phyloP scores from a whole-genome alignment of 441 rosid genomes.

The Euphorbia celastroides region DNA sequence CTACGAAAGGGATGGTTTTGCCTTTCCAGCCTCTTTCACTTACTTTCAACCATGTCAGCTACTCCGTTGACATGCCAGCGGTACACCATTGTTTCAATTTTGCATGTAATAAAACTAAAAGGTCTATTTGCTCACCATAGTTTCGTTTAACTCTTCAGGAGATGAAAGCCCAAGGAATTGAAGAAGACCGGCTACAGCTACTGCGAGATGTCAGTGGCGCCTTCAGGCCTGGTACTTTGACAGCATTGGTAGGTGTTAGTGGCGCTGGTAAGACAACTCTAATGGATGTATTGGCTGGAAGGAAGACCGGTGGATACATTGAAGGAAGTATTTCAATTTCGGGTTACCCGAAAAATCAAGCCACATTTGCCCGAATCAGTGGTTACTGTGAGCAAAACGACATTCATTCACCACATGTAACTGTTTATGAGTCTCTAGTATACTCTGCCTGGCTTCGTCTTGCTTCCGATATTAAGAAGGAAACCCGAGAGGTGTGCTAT shows the following conservation, averaged over 20 bases:
- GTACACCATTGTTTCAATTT: slow-evolving; percentile 27
- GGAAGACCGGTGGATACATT: slow-evolving; percentile 64
- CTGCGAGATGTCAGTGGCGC: slow-evolving; percentile 61
- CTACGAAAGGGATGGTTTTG: slow-evolving; percentile 43
- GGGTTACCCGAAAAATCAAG: slow-evolving; percentile 70
- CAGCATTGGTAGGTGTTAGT: slow-evolving; percentile 73
- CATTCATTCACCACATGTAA: slow-evolving; percentile 73
- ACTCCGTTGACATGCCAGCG: slow-evolving; percentile 55
- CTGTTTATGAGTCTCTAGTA: slow-evolving; percentile 57
- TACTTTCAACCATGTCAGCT: slow-evolving; percentile 45
- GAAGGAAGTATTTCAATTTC: slow-evolving; percentile 64
- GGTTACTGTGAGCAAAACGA: slow-evolving; percentile 83
- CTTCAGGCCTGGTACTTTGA: slow-evolving; percentile 61
- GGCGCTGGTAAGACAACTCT: slow-evolving; percentile 88
- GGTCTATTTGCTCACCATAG: not conserved
- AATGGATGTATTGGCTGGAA: slow-evolving; percentile 76
- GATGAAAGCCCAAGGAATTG: slow-evolving; percentile 54
- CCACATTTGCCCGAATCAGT: slow-evolving; percentile 61
- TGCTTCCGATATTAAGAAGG: slow-evolving; percentile 40
- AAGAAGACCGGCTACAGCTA: slow-evolving; percentile 45
- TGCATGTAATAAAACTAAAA: not conserved
- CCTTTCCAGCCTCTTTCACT: slow-evolving; percentile 51
- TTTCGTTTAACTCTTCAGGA: slow-evolving; percentile 32
- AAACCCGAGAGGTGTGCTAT: slow-evolving; percentile 42
- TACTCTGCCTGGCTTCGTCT: slow-evolving; percentile 85